Evolutionary conservation across 2,329 filamentous ascomycete genomes (phyloP), one percentile per base, ranked within the genome.

Genomic region (Stachybotrys chlorohalonatus): DNA sequence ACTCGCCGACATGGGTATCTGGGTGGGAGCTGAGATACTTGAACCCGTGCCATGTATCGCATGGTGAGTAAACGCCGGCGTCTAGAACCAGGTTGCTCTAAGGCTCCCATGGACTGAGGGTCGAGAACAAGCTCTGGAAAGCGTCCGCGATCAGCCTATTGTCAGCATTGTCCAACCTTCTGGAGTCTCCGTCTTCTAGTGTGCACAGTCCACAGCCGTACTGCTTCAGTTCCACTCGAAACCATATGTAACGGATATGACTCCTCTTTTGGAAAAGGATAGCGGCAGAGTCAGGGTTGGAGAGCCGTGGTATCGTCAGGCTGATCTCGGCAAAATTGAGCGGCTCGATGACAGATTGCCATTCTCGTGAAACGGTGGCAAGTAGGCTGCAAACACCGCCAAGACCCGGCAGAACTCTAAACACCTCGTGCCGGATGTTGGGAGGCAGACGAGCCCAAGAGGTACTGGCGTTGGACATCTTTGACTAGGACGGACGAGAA

Each of bases 41-140:
- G 61, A 72, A 70, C 60, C 63, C 67, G 59, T 72, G 66, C 52
- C 69, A 49, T 45, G 58, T 60, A 51, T 72, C 70, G 53, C 68
- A 70, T 9, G 64, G 66, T 16, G 71, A 73, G 62, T 69, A 66
- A 45, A 71, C 56, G 55, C 67, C 71, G 36, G 72, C 67, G 61
- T 73, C 71, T 46, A 73, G 66, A 31, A 64, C 50, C 53, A 73
- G 63, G 51, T 64, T 59, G 52, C 66, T 57, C n/a, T 58, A 54
- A 56, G 63, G 64, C 56, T 69, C 63, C 67, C 65, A 71, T 57
- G 49, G 39, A 61, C 62, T 67, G 17, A 71, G 66, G 53, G 55
- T 56, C 50, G 56, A 59, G 52, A 72, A 66, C 36, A 72, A 54
- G 53, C 56, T 58, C 57, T 64, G 53, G 54, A 71, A 65, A 55